phyloP scores from a whole-genome alignment of 495 filamentous ascomycete species.

The Aspergillus bertholletiae region DNA sequence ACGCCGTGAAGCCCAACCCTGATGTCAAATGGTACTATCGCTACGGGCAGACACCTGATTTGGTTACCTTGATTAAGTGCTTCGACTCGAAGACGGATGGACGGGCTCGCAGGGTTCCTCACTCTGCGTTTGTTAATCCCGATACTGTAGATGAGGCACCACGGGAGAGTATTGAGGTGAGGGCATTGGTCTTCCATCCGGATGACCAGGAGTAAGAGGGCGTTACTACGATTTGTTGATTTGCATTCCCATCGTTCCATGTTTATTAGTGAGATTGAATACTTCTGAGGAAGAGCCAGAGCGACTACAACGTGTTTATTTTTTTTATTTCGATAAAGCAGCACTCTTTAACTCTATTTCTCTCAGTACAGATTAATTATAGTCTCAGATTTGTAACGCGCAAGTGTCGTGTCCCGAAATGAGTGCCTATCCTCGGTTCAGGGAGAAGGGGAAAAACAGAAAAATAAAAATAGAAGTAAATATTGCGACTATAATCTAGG shows the following conservation, averaged over 20 bases:
- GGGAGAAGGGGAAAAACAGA: too few relatives aligned
- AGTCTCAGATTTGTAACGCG: too few relatives aligned
- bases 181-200: conserved; percentile 55
- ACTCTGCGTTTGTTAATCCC: conserved; percentile 60
- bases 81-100: conserved; percentile 63
- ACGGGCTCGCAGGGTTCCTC: conserved; percentile 51
- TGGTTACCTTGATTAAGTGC: conserved; percentile 68
- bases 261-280: not conserved
- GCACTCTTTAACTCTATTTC: too few relatives aligned
- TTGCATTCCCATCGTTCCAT: too few relatives aligned
- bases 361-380: too few relatives aligned
- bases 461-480: too few relatives aligned
- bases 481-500: too few relatives aligned
- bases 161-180: conserved; percentile 64
- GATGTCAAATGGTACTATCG: conserved; percentile 52
- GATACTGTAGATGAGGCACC: conserved; percentile 41
- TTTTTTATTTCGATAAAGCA: too few relatives aligned
- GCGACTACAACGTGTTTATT: too few relatives aligned
- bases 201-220: conserved; percentile 43
- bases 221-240: too few relatives aligned
- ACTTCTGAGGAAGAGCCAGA: not conserved
- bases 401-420: too few relatives aligned
- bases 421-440: too few relatives aligned
- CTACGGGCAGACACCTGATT: conserved; percentile 49
- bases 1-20: conserved; percentile 33